phyloP scores from a whole-genome alignment of 495 filamentous ascomycete genomes.

The Polyplosphaeria fusca region DNA sequence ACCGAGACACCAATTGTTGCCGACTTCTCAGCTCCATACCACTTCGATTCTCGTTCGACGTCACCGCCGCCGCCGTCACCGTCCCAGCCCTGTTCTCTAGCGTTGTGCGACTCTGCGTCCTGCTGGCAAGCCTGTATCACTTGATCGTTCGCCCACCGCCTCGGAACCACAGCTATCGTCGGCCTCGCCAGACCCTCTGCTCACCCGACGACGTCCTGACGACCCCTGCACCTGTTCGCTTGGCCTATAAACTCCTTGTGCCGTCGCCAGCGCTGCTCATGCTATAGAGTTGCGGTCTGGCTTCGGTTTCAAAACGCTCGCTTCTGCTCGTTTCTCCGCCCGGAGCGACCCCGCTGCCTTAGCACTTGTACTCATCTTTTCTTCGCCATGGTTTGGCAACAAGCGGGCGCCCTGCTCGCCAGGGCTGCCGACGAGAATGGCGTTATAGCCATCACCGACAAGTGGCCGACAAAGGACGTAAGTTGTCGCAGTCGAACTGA shows the following conservation, averaged over 20 bases:
- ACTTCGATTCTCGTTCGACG: no score
- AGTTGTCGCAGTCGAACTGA: constrained; percentile 27
- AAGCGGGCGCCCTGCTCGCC: constrained; percentile 9
- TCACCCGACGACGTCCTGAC: not conserved
- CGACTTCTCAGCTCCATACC: no score
- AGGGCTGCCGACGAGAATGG: constrained; percentile 17
- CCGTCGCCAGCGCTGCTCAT: constrained; percentile 9
- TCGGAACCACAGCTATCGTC: constrained; percentile 6
- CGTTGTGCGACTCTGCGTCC: not conserved
- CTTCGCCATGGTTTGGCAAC: constrained; percentile 15
- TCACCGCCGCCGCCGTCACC: no score
- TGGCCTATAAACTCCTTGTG: not conserved
- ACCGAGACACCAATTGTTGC: no score
- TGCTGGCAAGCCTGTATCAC: constrained; percentile 28
- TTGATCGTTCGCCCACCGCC: constrained; percentile 13
- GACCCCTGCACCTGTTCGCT: not conserved
- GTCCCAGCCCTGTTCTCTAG: no score
- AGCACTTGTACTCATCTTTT: not conserved
- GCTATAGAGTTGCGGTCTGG: constrained; percentile 7
- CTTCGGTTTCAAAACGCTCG: not conserved
- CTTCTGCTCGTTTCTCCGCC: constrained; percentile 3
- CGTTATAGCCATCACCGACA: constrained; percentile 22
- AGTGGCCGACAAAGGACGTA: constrained; percentile 49
- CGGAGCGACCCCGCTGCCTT: not conserved
- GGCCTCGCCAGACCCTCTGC: constrained; percentile 6